Percentiles rank a stretch among this genome's conserved stretches.
phyloP scores from a whole-genome alignment of 768 basidiomycete species.

The Arthromyces matolae region DNA sequence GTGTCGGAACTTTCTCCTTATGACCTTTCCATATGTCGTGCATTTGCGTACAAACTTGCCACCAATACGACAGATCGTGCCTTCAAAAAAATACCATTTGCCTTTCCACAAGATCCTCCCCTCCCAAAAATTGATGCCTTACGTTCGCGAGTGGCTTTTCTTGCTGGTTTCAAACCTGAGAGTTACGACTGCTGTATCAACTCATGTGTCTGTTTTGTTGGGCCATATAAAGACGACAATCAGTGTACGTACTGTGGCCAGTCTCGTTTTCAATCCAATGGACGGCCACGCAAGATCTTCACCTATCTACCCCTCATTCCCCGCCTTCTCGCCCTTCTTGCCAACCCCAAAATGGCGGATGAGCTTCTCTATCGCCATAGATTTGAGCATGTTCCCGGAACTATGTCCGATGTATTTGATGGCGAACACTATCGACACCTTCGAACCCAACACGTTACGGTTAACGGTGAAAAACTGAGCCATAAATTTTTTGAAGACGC shows the following conservation, averaged over 20 bases:
- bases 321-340: conserved; percentile 23
- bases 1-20: conserved; percentile 19
- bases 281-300: conserved; percentile 24
- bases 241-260: conserved; percentile 33
- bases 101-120: conserved; percentile 18
- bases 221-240: conserved; percentile 20
- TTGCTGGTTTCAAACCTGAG: conserved; percentile 29
- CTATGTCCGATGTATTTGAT: conserved; percentile 33
- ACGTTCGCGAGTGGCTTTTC: conserved; percentile 17
- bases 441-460: not conserved
- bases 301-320: conserved; percentile 36
- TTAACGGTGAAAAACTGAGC: not conserved
- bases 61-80: not conserved
- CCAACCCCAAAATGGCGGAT: conserved; percentile 18
- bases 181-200: conserved; percentile 39
- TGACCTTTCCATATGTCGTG: conserved; percentile 22
- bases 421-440: not conserved
- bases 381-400: conserved; percentile 8
- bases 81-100: conserved; percentile 20
- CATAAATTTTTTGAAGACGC: not conserved
- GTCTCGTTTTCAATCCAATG: conserved; percentile 11
- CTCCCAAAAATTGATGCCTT: not conserved
- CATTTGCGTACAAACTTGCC: not conserved
- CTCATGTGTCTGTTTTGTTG: conserved; percentile 36
- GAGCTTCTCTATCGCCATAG: conserved; percentile 6